phyloP scores from a whole-genome alignment of 805 yeast species.

The Suhomyces prunicola region DNA sequence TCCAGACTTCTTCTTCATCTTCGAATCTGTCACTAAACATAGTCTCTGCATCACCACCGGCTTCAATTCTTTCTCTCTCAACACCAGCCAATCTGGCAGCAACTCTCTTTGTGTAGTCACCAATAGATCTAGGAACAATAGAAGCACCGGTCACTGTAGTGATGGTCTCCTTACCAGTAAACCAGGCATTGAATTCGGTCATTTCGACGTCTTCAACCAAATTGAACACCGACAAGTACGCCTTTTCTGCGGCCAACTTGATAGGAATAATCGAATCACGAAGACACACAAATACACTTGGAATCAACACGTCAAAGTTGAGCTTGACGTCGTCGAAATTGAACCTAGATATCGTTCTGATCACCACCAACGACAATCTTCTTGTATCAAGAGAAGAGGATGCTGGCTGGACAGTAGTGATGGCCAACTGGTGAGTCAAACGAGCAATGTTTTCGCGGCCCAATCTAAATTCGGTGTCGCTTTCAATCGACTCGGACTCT shows the following conservation, averaged over 20 bases:
- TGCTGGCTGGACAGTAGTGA: slow-evolving; percentile 47
- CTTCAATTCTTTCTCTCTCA: slow-evolving; percentile 82
- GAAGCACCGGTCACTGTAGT: slow-evolving; percentile 43
- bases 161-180: slow-evolving; percentile 39
- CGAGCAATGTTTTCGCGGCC: slow-evolving; percentile 38
- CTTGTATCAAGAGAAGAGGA: slow-evolving; percentile 72
- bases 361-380: slow-evolving; percentile 70
- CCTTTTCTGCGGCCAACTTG: slow-evolving; percentile 91
- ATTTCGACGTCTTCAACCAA: slow-evolving; percentile 64
- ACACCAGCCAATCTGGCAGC: slow-evolving; percentile 82
- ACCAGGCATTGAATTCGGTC: slow-evolving; percentile 63
- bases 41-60: slow-evolving; percentile 87
- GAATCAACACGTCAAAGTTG: slow-evolving; percentile 55
- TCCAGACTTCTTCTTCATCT: slow-evolving; percentile 86
- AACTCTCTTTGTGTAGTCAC: slow-evolving; percentile 88
- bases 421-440: slow-evolving; percentile 53
- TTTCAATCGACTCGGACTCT: slow-evolving; percentile 10
- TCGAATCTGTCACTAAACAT: slow-evolving; percentile 82
- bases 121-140: slow-evolving; percentile 67
- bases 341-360: slow-evolving; percentile 70
- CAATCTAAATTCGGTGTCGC: slow-evolving; percentile 32
- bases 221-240: slow-evolving; percentile 68
- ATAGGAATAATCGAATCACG: slow-evolving; percentile 89
- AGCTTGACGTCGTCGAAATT: slow-evolving; percentile 50
- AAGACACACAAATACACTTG: slow-evolving; percentile 76